Percentiles rank a stretch among this genome's conserved stretches.
Conservation (phyloP, 2,329 filamentous ascomycete species). For the Curvularia spicifera region DNA sequence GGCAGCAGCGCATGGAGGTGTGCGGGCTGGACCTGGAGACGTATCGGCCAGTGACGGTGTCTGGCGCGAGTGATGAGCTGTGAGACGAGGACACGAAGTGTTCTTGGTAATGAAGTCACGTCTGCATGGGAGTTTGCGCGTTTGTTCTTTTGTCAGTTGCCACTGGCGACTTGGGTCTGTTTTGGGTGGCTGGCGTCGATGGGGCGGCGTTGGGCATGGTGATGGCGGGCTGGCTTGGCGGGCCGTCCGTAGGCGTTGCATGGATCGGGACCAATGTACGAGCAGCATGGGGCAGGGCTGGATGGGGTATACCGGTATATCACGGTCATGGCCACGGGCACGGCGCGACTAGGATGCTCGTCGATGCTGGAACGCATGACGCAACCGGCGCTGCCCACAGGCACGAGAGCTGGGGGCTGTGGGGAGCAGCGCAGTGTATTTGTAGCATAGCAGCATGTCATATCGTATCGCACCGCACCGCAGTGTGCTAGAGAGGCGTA, state of each 20-base stretch:
- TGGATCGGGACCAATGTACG: slow-evolving; percentile 14
- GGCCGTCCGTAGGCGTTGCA: background rate
- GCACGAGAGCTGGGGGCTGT: background rate
- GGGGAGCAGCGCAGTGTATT: background rate
- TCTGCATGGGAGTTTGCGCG: background rate
- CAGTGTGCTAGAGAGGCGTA: too few relatives aligned
- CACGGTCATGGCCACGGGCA: background rate
- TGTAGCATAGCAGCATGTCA: too few relatives aligned
- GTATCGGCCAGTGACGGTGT: slow-evolving; percentile 40
- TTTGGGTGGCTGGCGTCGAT: background rate
- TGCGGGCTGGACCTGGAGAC: slow-evolving; percentile 60
- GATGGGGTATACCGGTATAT: slow-evolving; percentile 3
- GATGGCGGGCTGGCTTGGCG: background rate
- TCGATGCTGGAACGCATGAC: slow-evolving; percentile 22
- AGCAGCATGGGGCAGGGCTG: background rate
- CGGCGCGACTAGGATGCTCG: slow-evolving; percentile 2
- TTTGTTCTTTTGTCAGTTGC: background rate
- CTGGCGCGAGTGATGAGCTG: slow-evolving; percentile 20
- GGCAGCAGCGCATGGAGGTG: slow-evolving; percentile 58
- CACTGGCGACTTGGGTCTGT: background rate
- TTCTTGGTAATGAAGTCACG: slow-evolving; percentile 3
- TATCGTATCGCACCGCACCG: too few relatives aligned
- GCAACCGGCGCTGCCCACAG: slow-evolving; percentile 9
- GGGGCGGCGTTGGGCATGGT: slow-evolving; percentile 6
- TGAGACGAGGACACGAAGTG: slow-evolving; percentile 14